These are phyloP conservation scores for Dichotomocladium elegans DNA, from an alignment of 371 early-diverging fungal species.

Conservation along the genomic window DNA sequence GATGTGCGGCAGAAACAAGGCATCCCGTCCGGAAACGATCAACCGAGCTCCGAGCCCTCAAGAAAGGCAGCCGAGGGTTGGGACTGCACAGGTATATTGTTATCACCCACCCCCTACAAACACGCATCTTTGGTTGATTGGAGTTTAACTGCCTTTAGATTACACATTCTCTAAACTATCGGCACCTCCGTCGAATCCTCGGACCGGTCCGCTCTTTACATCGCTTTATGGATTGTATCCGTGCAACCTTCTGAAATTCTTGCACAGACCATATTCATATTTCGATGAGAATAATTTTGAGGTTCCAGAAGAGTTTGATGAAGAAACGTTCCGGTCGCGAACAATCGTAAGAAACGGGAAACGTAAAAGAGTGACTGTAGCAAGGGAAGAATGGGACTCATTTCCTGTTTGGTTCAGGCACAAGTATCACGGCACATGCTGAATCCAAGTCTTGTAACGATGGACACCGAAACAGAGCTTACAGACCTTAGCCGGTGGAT, in stretches of 20 bases:
- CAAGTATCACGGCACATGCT: conserved; percentile 58
- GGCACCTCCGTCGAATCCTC: conserved; percentile 51
- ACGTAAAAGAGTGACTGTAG: too few species aligned
- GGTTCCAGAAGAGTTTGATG: conserved; percentile 50
- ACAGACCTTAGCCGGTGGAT: conserved; percentile 57
- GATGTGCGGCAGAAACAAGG: conserved; percentile 40
- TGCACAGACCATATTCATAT: conserved; percentile 51
- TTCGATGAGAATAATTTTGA: conserved; percentile 29
- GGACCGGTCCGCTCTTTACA: conserved; percentile 57
- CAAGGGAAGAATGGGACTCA: too few species aligned
- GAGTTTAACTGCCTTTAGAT: conserved; percentile 16
- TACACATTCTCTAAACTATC: conserved; percentile 52
- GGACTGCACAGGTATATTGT: conserved; percentile 44
- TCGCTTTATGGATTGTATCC: conserved; percentile 66
- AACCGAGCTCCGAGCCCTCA: conserved; percentile 1
- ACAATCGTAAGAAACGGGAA: conserved; percentile 35
- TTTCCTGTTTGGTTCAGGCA: too few species aligned
- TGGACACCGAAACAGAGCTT: conserved; percentile 50
- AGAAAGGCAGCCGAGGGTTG: conserved; percentile 22
- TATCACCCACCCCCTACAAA: too few species aligned
- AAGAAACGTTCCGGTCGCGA: conserved; percentile 41
- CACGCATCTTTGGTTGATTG: too few species aligned
- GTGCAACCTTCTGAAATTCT: conserved; percentile 56
- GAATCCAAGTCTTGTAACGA: conserved; percentile 53
- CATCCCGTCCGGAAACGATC: background rate